phyloP scores from a whole-genome alignment of 1,284 basidiomycete genomes.

The Malassezia restricta region DNA sequence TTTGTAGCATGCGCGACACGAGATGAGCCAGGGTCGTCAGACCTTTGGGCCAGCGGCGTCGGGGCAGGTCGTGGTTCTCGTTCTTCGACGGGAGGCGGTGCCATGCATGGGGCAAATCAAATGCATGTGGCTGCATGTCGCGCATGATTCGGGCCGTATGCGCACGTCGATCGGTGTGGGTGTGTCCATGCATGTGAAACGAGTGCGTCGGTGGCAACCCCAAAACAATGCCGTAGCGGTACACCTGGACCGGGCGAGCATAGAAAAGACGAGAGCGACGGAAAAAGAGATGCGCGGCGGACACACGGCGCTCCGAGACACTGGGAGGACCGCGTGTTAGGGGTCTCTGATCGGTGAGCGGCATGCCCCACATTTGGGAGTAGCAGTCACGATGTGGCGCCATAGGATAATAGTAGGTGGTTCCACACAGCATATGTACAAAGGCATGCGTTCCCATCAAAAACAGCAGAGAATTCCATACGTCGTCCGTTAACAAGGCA shows the following conservation, averaged over 20 bases:
- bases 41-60: constrained; percentile 53
- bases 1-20: constrained; percentile 57
- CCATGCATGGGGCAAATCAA: constrained; percentile 3
- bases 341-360: constrained; percentile 50
- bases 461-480: constrained; percentile 59
- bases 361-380: constrained; percentile 63
- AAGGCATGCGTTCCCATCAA: constrained; percentile 61
- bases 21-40: constrained; percentile 54
- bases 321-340: background rate
- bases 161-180: background rate
- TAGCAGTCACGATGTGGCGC: constrained; percentile 59
- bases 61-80: constrained; percentile 48
- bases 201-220: constrained; percentile 1
- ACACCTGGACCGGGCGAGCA: background rate
- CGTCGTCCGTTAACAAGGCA: constrained; percentile 53
- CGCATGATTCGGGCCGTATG: background rate
- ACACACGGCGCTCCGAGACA: background rate
- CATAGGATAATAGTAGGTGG: constrained; percentile 60
- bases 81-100: background rate
- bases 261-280: background rate
- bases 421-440: constrained; percentile 60
- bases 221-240: constrained; percentile 2
- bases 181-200: background rate
- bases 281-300: background rate
- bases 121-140: constrained; percentile 4